These are phyloP conservation scores for Typha latifolia DNA, from an alignment of 176 grass and related monocot genomes.

Conservation along the genomic window DNA sequence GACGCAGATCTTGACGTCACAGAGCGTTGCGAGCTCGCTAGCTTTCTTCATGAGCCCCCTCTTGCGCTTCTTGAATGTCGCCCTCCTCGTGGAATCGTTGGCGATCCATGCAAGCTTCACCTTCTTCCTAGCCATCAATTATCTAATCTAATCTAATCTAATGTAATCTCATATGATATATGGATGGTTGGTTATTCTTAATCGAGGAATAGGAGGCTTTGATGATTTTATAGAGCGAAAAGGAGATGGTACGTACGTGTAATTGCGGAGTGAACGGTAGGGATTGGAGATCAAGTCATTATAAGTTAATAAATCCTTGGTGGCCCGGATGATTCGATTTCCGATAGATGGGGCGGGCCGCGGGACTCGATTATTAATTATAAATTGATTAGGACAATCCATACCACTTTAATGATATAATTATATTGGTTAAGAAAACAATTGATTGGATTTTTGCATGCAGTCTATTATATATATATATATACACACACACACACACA, in stretches of 20 bases:
- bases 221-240: background rate
- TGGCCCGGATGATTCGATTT: no score
- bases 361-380: no score
- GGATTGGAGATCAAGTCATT: background rate
- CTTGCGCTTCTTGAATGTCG: conserved; percentile 19
- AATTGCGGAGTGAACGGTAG: background rate
- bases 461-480: no score
- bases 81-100: background rate
- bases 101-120: conserved; percentile 21
- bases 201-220: background rate
- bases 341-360: no score
- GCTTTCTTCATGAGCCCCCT: conserved; percentile 33
- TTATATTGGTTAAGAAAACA: no score
- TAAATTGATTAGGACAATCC: no score
- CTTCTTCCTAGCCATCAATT: conserved; percentile 31
- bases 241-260: background rate
- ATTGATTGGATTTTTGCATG: no score
- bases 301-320: background rate
- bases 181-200: no score
- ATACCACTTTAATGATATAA: no score
- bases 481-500: no score
- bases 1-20: conserved; percentile 13
- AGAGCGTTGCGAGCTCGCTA: conserved; percentile 17
- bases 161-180: no score
- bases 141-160: no score